phyloP scores from a whole-genome alignment of 305 asterid genomes.

The Fraxinus dipetala region DNA sequence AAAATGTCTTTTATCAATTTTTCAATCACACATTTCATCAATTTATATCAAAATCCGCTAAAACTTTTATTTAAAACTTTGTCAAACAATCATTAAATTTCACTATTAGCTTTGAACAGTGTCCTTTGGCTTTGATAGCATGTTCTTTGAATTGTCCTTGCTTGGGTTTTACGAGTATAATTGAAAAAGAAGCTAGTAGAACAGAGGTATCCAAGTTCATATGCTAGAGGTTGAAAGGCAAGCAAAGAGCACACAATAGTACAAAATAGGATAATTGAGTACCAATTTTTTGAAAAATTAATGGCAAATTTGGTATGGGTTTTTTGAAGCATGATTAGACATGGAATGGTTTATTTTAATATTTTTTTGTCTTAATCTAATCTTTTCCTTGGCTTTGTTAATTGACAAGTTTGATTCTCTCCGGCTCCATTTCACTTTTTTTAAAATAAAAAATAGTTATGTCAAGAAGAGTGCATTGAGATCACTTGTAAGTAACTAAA shows the following conservation, averaged over 20 bases:
- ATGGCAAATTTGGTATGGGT: background rate
- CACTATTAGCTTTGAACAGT: background rate
- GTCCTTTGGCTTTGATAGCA: background rate
- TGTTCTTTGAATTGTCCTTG: background rate
- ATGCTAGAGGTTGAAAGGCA: background rate
- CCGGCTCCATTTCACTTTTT: background rate
- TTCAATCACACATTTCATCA: background rate
- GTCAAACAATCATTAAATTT: background rate
- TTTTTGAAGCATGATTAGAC: background rate
- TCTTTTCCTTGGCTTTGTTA: background rate
- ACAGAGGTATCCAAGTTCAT: background rate
- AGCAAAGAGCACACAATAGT: background rate
- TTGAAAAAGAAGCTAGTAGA: background rate
- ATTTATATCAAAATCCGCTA: background rate
- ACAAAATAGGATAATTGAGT: background rate
- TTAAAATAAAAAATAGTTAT: background rate
- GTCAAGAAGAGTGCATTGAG: background rate
- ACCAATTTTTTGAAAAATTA: background rate
- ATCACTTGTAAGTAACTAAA: background rate
- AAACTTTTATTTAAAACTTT: background rate
- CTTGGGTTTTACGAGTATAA: background rate
- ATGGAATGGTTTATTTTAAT: background rate
- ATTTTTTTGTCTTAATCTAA: background rate
- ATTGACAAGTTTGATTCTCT: background rate
- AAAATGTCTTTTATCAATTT: background rate